These are phyloP conservation scores for Leonotis leonurus DNA, from an alignment of 257 asterid species.

Conservation along the genomic window DNA sequence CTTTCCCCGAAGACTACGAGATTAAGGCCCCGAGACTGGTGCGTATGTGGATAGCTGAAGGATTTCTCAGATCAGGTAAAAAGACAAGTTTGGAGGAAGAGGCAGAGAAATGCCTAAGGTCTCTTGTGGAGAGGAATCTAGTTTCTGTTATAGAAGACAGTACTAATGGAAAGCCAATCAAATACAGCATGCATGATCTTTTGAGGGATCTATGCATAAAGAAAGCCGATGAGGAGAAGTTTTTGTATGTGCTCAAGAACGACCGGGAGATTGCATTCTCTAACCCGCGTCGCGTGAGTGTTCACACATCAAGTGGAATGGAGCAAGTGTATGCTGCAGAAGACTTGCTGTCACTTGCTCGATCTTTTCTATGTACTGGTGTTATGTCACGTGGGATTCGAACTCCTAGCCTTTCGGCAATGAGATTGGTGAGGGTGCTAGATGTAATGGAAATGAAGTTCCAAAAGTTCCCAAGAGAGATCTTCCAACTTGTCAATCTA, in stretches of 20 bases:
- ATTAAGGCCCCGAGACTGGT: not conserved
- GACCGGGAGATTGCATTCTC: not conserved
- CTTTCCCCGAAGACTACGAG: slow-evolving; percentile 11
- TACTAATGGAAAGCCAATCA: not conserved
- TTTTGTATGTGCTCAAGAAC: not conserved
- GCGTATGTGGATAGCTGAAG: slow-evolving; percentile 11
- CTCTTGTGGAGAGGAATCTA: slow-evolving; percentile 14
- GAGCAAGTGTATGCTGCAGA: not conserved
- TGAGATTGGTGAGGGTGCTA: slow-evolving; percentile 9
- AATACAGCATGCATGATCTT: slow-evolving; percentile 9
- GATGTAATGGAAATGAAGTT: not conserved
- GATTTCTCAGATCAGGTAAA: not conserved
- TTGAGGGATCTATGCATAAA: slow-evolving; percentile 8
- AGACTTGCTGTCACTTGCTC: not conserved
- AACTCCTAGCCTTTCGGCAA: not conserved
- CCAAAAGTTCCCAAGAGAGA: not conserved
- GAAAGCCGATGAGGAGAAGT: slow-evolving; percentile 10
- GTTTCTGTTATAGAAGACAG: not conserved
- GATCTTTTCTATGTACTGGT: not conserved
- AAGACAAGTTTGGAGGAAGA: not conserved
- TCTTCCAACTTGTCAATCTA: not conserved
- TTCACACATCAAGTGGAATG: not conserved
- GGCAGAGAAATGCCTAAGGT: not conserved
- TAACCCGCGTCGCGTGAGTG: slow-evolving; percentile 1
- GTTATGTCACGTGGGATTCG: not conserved